These are phyloP conservation scores for Metahyphopichia silvanorum DNA, from an alignment of 805 yeast genomes.

Conservation along the genomic window DNA sequence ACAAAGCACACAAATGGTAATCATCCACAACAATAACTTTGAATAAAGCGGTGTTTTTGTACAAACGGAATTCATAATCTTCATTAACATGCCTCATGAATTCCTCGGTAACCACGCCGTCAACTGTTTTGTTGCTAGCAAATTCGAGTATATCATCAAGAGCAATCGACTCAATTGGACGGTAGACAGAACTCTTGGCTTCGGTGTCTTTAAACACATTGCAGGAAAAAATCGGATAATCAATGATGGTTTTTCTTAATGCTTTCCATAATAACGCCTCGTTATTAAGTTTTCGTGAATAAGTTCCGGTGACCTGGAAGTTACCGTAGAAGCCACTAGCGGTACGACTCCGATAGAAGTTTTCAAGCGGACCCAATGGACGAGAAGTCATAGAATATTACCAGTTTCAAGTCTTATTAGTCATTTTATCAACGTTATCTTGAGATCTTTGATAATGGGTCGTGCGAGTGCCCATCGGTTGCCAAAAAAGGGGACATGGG, in stretches of 20 bases:
- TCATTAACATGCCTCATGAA: slow-evolving; percentile 21
- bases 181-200: slow-evolving; percentile 11
- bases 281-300: slow-evolving; percentile 17
- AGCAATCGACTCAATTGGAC: slow-evolving; percentile 18
- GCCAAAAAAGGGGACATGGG: too few relatives aligned
- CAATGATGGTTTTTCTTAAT: slow-evolving; percentile 28
- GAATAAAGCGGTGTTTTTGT: slow-evolving; percentile 25
- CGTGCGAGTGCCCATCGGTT: too few relatives aligned
- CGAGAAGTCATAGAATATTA: too few relatives aligned
- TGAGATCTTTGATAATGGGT: too few relatives aligned
- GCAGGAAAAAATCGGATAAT: slow-evolving; percentile 31
- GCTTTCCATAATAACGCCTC: slow-evolving; percentile 19
- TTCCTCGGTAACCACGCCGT: slow-evolving; percentile 22
- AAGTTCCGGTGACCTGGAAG: slow-evolving; percentile 32
- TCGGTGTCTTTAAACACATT: slow-evolving; percentile 21
- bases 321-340: slow-evolving; percentile 25
- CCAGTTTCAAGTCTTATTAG: too few relatives aligned
- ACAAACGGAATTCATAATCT: slow-evolving; percentile 15
- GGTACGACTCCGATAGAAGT: slow-evolving; percentile 32
- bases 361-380: slow-evolving; percentile 24
- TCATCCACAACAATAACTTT: slow-evolving; percentile 21
- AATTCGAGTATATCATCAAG: slow-evolving; percentile 23
- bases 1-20: slow-evolving; percentile 18
- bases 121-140: slow-evolving; percentile 7
- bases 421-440: too few relatives aligned